Base-by-base conservation (phyloP, 2,329 filamentous ascomycete genomes). In the Emmonsia crescens region DNA sequence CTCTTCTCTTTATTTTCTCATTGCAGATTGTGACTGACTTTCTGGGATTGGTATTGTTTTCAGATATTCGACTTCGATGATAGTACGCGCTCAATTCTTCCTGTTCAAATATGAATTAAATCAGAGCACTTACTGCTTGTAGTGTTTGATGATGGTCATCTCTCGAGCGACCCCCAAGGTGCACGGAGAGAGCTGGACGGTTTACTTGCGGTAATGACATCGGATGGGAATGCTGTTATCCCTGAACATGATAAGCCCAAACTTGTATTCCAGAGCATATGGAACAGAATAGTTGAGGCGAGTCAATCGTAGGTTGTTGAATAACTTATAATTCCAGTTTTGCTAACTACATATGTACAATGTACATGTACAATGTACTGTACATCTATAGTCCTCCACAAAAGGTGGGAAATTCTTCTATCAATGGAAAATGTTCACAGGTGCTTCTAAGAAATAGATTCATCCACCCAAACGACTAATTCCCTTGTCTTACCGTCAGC, bases 261-360 rank as follows among this genome's bases (percentile, higher is more conserved):
- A 24, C 64, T 69, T 54, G 65, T 69, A 5, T 71, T 73, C 57
- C 70, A 72, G 57, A 62, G 61, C 8, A 66, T 67, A 3, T 73
- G 70, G 70, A 57, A 62, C 6, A 66, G 66, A 14, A 51, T 72
- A 24, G 61, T 66, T 44, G 55, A 66, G 61, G 62, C 8, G 29
- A 62, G 10, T 58, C 65, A 62, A 2, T 63, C 65, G 33, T 9
- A 9, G 33, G 3, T 36, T 6, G 40, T 54, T n/a, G 29, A n/a
- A 29, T 3, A 54, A 14, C 10, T 54, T 36, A 36, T 31, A 54
- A 14, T 10, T 48, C 14, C 3, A 10, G n/a, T n/a, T n/a, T n/a
- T n/a, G 29, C 51, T 54, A 33, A 54, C n/a, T n/a, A n/a, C n/a
- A n/a, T 33, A 27, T 51, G 48, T 8, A 12, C 5, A 16, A n/a